These are phyloP conservation scores for Pachysandra terminalis DNA, from an alignment of 164 flowering plant genomes.

Conservation along the genomic window DNA sequence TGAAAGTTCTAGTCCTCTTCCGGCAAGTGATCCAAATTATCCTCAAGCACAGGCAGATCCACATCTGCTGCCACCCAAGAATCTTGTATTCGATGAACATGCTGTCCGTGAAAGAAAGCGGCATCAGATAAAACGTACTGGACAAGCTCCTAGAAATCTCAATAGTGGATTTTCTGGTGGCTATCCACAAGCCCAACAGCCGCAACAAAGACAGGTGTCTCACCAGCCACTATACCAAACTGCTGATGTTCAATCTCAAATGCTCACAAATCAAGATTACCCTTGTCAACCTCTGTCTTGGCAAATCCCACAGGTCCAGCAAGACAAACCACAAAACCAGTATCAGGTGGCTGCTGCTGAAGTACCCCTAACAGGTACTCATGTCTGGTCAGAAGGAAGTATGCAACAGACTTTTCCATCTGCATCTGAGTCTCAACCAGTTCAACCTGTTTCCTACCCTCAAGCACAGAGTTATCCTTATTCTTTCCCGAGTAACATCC, in stretches of 20 bases:
- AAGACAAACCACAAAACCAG: slow-evolving; percentile 22
- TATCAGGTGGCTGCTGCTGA: slow-evolving; percentile 24
- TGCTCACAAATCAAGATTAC: slow-evolving; percentile 20
- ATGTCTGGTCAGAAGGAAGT: slow-evolving; percentile 34
- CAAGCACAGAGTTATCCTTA: slow-evolving; percentile 31
- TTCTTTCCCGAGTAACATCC: slow-evolving; percentile 35
- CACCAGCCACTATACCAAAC: slow-evolving; percentile 21
- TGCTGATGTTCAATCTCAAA: slow-evolving; percentile 25
- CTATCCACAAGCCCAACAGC: slow-evolving; percentile 28
- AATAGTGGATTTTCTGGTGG: slow-evolving; percentile 21
- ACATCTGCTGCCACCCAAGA: slow-evolving; percentile 14
- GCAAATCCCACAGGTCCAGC: slow-evolving; percentile 26
- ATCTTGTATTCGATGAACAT: slow-evolving; percentile 1
- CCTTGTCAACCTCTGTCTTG: slow-evolving; percentile 22
- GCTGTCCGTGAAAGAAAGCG: slow-evolving; percentile 15
- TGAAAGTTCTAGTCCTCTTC: slow-evolving; percentile 11
- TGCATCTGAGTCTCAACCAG: slow-evolving; percentile 28
- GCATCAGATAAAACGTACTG: slow-evolving; percentile 21
- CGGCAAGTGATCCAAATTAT: slow-evolving; percentile 19
- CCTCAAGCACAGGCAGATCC: slow-evolving; percentile 8
- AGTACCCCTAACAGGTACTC: slow-evolving; percentile 22
- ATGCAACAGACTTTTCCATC: slow-evolving; percentile 32
- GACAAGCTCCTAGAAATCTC: slow-evolving; percentile 22
- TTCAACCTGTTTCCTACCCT: slow-evolving; percentile 33
- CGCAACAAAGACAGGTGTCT: slow-evolving; percentile 27